Percentiles rank a stretch among this genome's conserved stretches.
Conservation (phyloP, 805 yeast species). For the Teunomyces tritomae region DNA sequence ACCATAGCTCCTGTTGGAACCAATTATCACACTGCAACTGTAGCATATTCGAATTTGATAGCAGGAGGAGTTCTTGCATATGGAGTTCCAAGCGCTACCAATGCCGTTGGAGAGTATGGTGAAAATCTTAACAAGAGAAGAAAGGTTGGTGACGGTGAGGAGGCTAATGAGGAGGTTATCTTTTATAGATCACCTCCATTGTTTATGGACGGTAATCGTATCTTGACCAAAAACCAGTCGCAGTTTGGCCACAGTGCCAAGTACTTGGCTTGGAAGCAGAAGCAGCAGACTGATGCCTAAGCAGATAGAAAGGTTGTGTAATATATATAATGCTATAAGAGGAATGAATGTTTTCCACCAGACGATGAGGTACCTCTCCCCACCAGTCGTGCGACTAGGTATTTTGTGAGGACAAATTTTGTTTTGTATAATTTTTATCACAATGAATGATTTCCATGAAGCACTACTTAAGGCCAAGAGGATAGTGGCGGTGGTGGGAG, state of each 20-base stretch:
- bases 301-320: background rate
- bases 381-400: background rate
- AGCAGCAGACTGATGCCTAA: constrained; percentile 2
- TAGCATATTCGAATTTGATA: constrained; percentile 34
- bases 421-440: background rate
- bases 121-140: constrained; percentile 25
- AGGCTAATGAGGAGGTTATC: constrained; percentile 26
- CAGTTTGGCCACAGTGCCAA: constrained; percentile 70
- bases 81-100: constrained; percentile 18
- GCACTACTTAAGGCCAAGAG: constrained; percentile 41
- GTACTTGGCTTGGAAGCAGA: constrained; percentile 51
- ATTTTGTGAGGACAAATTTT: background rate
- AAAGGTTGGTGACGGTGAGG: constrained; percentile 11
- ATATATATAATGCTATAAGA: constrained; percentile 1
- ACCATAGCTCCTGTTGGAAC: constrained; percentile 12
- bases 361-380: background rate
- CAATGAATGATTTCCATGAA: constrained; percentile 46
- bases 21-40: constrained; percentile 28
- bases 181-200: constrained; percentile 74
- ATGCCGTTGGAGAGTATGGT: constrained; percentile 16
- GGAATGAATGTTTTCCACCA: too few species aligned
- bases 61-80: constrained; percentile 41
- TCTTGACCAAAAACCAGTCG: constrained; percentile 27
- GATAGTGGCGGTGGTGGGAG: constrained; percentile 70
- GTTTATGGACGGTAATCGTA: constrained; percentile 23